Evolutionary conservation across 352 stramenopile species (phyloP).

Genomic region (Pythium sukuiense): DNA sequence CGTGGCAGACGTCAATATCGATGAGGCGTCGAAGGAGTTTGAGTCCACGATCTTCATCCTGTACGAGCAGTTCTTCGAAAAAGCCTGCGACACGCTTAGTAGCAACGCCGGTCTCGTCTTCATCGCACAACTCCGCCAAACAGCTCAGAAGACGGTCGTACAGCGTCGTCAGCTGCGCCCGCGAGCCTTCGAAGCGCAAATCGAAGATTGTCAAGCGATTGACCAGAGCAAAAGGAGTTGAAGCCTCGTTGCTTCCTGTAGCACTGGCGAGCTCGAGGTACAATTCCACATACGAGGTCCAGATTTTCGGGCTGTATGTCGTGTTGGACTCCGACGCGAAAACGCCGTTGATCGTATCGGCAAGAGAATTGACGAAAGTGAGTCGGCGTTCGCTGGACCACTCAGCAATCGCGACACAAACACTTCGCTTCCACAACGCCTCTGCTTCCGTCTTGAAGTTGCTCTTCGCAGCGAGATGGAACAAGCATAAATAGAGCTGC

Average conservation of each 20-base stretch:
- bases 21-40: constrained; percentile 48
- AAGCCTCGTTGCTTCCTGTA: constrained; percentile 1
- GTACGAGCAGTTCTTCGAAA: constrained; percentile 37
- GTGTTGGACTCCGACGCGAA: constrained; percentile 7
- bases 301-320: constrained; percentile 23
- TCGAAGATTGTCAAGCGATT: constrained; percentile 32
- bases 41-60: constrained; percentile 11
- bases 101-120: constrained; percentile 36
- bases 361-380: constrained; percentile 47
- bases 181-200: constrained; percentile 36
- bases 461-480: constrained; percentile 56
- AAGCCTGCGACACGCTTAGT: constrained; percentile 37
- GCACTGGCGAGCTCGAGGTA: constrained; percentile 19
- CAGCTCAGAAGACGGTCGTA: constrained; percentile 51
- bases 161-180: constrained; percentile 51
- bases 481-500: constrained; percentile 56
- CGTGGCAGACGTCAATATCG: constrained; percentile 71
- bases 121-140: constrained; percentile 61
- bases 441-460: constrained; percentile 50
- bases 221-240: constrained; percentile 20
- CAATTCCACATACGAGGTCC: constrained; percentile 25
- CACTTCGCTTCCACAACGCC: constrained; percentile 48
- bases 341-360: constrained; percentile 46
- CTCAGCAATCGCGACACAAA: constrained; percentile 33
- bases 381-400: constrained; percentile 41